phyloP scores from a whole-genome alignment of 495 filamentous ascomycete species.

The Saxophila tyrrhenica region DNA sequence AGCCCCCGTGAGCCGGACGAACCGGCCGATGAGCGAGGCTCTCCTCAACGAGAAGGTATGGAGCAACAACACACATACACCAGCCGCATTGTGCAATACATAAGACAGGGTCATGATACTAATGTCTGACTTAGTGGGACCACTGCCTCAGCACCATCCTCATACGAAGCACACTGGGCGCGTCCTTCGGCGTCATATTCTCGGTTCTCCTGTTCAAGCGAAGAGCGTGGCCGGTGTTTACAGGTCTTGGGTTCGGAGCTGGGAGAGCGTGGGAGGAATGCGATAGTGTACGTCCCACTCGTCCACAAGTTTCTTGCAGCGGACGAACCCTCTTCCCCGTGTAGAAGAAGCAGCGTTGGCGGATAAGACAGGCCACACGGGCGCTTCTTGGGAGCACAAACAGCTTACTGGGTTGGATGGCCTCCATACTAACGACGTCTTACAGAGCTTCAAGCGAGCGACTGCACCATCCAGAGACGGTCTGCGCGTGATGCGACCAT shows the following conservation, averaged over 20 bases:
- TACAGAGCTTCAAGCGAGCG: conserved; percentile 27
- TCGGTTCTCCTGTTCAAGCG: conserved; percentile 96
- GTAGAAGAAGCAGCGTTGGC: not conserved
- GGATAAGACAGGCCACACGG: no score
- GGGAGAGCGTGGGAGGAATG: conserved; percentile 94
- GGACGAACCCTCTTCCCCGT: no score
- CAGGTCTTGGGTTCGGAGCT: conserved; percentile 87
- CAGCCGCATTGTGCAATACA: not conserved
- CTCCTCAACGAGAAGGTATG: conserved; percentile 90
- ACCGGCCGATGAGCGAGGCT: conserved; percentile 81
- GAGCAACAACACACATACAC: not conserved
- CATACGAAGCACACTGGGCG: conserved; percentile 85
- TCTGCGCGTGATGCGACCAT: conserved; percentile 22
- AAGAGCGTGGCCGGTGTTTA: conserved; percentile 87
- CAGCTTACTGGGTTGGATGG: no score
- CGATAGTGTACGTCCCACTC: conserved; percentile 36
- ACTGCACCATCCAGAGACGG: conserved; percentile 22
- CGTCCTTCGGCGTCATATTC: conserved; percentile 95
- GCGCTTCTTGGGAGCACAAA: no score
- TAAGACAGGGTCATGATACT: not conserved
- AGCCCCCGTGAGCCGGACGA: conserved; percentile 39
- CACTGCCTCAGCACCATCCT: conserved; percentile 91
- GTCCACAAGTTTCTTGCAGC: not conserved
- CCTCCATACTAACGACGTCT: no score
- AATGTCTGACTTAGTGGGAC: conserved; percentile 66